Base-by-base conservation (phyloP, 306 rosid species). In the Glycine tomentella region DNA sequence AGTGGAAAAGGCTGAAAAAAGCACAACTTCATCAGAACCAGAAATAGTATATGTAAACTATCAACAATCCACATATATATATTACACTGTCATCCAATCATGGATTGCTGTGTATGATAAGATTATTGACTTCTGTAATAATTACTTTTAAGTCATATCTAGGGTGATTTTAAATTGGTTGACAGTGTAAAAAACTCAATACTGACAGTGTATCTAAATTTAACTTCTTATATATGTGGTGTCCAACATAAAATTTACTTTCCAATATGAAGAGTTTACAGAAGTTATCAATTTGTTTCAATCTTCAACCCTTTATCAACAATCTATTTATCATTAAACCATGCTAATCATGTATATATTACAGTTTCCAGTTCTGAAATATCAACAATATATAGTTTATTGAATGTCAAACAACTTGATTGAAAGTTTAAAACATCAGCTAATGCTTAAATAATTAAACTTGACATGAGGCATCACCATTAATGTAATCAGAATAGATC, bases 1-100 rank as follows among this genome's bases (percentile, higher is more conserved):
- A 88, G 90, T 58, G 97, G 98, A 74, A 93, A 83, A 55, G 99
- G 99, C 99, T 96, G 93, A 88, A 94, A 81, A 81, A 65, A 56
- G 64, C 67, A 81, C 15, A 78, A 49, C 4, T 81, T 74, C 62
- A 79, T 53, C 59, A 75, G 45, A 61, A 33, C 48, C 78, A 74
- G 55, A 72, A 59, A 78, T 10, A 50, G 65, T 52, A 44, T 77
- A 74, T 20, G 34, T 58, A 82, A 62, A 51, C 81, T 9, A 69
- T 7, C 64, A 50, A 46, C 64, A 66, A 70, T 51, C 12, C 64
- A 76, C 77, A 72, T 7, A 74, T 61, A 68, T 20, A 69, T 34
- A 42, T 42, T 42, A 7, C 46, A 42, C 8, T 42, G 9, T 42
- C 46, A 6, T 42, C 9, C 46, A 42, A 6, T 42, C 46, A 42